Percentiles rank a stretch among this genome's conserved stretches.
phyloP scores from a whole-genome alignment of 169 alveolate genomes.

The Neospora caninum region DNA sequence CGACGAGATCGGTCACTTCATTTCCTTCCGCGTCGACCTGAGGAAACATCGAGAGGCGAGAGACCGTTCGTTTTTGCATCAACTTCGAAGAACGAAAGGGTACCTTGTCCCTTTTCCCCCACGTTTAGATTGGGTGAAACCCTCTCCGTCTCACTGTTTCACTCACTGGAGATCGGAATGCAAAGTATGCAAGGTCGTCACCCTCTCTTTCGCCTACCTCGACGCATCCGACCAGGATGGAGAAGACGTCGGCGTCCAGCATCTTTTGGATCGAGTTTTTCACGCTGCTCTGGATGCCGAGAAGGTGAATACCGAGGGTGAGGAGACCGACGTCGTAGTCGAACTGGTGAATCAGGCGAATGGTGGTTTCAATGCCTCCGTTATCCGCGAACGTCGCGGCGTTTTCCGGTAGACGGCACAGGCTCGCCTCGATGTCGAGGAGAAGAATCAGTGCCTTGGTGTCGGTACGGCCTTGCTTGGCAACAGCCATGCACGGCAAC shows the following conservation, averaged over 20 bases:
- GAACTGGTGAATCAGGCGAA: conserved; percentile 81
- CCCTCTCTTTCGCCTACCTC: conserved; percentile 69
- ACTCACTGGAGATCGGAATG: too few relatives aligned
- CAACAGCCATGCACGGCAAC: conserved; percentile 78
- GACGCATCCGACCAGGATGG: conserved; percentile 82
- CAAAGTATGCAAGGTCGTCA: neutral
- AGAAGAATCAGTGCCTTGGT: conserved; percentile 83
- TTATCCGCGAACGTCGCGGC: conserved; percentile 79
- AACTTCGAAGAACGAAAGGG: too few relatives aligned
- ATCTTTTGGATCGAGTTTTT: conserved; percentile 82
- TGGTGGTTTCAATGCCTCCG: conserved; percentile 82
- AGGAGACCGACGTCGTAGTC: conserved; percentile 85
- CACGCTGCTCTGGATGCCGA: conserved; percentile 82
- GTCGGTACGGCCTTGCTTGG: conserved; percentile 82
- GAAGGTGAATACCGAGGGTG: conserved; percentile 82
- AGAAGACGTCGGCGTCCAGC: conserved; percentile 85
- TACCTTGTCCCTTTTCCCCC: too few relatives aligned
- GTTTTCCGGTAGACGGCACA: conserved; percentile 85
- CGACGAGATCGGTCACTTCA: conserved; percentile 84
- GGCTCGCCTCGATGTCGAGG: conserved; percentile 85
- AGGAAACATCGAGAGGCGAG: conserved; percentile 48
- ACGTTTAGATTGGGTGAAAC: too few relatives aligned
- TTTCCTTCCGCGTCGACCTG: conserved; percentile 82
- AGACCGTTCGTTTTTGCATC: too few relatives aligned
- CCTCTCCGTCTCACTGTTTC: too few relatives aligned